Evolutionary conservation across 2,329 filamentous ascomycete species (phyloP), one percentile per base, ranked within the genome.

Genomic region (Diaporthe humulicola): DNA sequence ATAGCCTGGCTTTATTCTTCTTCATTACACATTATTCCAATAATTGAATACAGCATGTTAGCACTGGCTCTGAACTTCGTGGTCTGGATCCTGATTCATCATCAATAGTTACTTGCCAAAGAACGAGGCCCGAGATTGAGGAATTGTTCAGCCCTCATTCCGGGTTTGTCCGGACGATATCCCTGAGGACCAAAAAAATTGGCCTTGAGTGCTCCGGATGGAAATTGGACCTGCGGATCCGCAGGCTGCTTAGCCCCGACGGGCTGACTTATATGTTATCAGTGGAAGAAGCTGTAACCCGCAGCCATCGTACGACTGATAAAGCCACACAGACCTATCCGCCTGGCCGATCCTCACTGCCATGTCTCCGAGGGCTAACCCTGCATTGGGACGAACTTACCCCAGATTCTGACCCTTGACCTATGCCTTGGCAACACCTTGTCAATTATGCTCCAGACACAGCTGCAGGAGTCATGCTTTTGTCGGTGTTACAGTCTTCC

Each of bases 331-430:
- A 19, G 66, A 15, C 25, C 54, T 57, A 70, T 70, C 67, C 67
- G 67, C 36, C 50, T 28, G 67, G 52, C 67, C 67, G 67, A 57
- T 57, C 54, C 40, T 57, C 67, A 57, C 54, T 45, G 64, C 67
- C 67, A 70, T 70, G 52, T 70, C 67, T 70, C 67, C 67, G 52
- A 70, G 67, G 67, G 54, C 67, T 57, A 70, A 70, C 67, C 52
- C 50, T 70, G 66, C 38, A 38, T 67, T 67, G 50, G 45, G 64
- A 52, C 45, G 45, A 67, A 67, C 67, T 57, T 70, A 70, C 67
- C 67, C 67, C 52, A 45, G 67, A 70, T 57, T 70, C 36, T 56
- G 36, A 57, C 52, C 67, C 67, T 40, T 40, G 67, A 40, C 40
- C 52, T 36, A 7, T 5, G 45, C 22, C 64, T 67, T 67, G 64